A percentile compares a stretch with the other conserved stretches of the same genome.
These are phyloP conservation scores for Bombardia bombarda DNA, from an alignment of 495 filamentous ascomycete genomes.

Conservation along the genomic window DNA sequence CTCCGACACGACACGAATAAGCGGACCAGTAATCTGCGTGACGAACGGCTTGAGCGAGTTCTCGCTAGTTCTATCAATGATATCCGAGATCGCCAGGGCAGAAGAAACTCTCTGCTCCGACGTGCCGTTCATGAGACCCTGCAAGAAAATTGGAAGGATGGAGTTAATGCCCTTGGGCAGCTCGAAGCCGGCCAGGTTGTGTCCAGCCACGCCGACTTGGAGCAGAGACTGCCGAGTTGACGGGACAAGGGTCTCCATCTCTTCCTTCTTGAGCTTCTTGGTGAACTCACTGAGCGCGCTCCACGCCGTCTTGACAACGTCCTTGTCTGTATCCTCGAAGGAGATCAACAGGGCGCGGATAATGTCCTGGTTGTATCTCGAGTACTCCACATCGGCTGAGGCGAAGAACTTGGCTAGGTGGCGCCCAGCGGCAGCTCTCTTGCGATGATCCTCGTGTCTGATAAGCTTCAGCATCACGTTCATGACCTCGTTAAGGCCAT, in stretches of 20 bases:
- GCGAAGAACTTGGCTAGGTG: constrained; percentile 88
- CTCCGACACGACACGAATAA: constrained; percentile 95
- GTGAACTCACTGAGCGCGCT: constrained; percentile 80
- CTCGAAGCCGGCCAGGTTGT: constrained; percentile 79
- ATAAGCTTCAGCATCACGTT: constrained; percentile 77
- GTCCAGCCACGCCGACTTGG: constrained; percentile 80
- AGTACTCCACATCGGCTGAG: constrained; percentile 75
- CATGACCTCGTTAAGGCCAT: constrained; percentile 92
- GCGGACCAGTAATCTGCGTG: constrained; percentile 92
- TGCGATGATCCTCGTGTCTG: constrained; percentile 87
- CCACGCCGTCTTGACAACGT: constrained; percentile 92
- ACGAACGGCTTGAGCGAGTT: constrained; percentile 86
- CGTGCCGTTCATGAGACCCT: constrained; percentile 93
- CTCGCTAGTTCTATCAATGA: constrained; percentile 81
- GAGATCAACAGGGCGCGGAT: constrained; percentile 82
- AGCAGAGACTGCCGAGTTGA: constrained; percentile 78
- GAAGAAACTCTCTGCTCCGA: constrained; percentile 85
- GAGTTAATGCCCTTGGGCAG: constrained; percentile 97
- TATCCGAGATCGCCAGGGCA: constrained; percentile 88
- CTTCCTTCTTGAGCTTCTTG: constrained; percentile 85
- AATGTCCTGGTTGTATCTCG: constrained; percentile 88
- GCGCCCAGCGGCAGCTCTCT: constrained; percentile 64
- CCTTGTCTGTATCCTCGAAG: constrained; percentile 77
- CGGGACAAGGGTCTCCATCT: constrained; percentile 90
- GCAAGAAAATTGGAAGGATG: constrained; percentile 91